Evolutionary conservation across 129 eudicot genomes (phyloP).

Genomic region (Arctium lappa): DNA sequence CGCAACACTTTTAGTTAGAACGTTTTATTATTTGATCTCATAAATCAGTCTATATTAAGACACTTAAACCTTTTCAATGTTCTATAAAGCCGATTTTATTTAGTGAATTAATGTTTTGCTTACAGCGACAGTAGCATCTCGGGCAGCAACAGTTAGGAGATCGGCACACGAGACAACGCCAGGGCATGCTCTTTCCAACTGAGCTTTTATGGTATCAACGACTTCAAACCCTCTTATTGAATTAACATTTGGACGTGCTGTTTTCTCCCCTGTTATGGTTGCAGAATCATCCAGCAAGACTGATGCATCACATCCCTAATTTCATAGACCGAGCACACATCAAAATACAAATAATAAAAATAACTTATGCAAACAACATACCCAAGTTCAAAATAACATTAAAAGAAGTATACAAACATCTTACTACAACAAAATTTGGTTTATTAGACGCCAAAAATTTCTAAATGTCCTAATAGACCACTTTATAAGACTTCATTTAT

Average conservation of each 20-base stretch:
- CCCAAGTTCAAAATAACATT: too few species aligned
- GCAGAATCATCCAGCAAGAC: conserved; percentile 38
- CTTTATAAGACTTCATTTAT: too few species aligned
- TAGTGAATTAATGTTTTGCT: background rate
- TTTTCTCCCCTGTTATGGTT: conserved; percentile 36
- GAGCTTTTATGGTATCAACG: conserved; percentile 35
- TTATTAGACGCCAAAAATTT: too few species aligned
- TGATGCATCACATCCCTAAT: conserved; percentile 60
- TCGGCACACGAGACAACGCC: conserved; percentile 45
- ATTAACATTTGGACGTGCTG: conserved; percentile 28
- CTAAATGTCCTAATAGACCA: too few species aligned
- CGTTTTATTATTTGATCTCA: too few species aligned
- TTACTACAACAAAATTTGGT: too few species aligned
- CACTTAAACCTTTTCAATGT: too few species aligned
- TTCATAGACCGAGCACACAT: background rate
- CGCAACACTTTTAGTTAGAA: too few species aligned
- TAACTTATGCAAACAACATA: too few species aligned
- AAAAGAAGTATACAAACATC: too few species aligned
- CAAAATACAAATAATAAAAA: background rate
- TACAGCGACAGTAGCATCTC: conserved; percentile 28
- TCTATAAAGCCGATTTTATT: too few species aligned
- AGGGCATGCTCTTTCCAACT: conserved; percentile 30
- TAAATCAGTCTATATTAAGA: too few species aligned
- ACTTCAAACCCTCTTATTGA: conserved; percentile 51
- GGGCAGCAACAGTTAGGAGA: conserved; percentile 37